A percentile compares a stretch with the other conserved stretches of the same genome.
These are phyloP conservation scores for Pirum gemmata DNA, from an alignment of 78 protist species.

Conservation along the genomic window DNA sequence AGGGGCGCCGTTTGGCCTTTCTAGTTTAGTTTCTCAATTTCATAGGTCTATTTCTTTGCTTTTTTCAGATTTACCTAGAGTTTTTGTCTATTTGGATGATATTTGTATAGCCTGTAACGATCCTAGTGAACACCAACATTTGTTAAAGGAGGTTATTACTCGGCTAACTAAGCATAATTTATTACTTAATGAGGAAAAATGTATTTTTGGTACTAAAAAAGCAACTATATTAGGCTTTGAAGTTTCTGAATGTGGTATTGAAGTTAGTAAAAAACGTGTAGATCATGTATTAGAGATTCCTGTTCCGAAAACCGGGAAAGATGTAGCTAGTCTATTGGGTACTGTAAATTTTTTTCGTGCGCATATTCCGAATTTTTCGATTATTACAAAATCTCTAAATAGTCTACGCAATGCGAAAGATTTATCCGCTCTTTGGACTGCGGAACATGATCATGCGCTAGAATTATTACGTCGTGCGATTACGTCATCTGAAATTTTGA, in stretches of 20 bases:
- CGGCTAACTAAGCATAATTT: neutral
- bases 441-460: neutral
- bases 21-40: neutral
- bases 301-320: neutral
- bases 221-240: neutral
- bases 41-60: neutral
- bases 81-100: neutral
- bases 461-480: neutral
- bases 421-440: neutral
- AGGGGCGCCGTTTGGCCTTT: neutral
- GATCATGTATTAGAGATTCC: neutral
- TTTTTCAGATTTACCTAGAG: neutral
- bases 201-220: neutral
- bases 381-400: neutral
- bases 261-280: neutral
- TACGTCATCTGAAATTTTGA: neutral
- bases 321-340: neutral
- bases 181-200: too few relatives aligned
- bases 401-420: neutral
- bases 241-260: neutral
- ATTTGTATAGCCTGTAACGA: neutral
- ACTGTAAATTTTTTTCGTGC: neutral
- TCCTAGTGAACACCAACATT: neutral
- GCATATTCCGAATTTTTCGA: neutral
- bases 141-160: neutral